Percentiles rank a stretch among this genome's conserved stretches.
These are phyloP conservation scores for Sugiyamaella xylanicola DNA, from an alignment of 1,139 yeast genomes.

Conservation along the genomic window DNA sequence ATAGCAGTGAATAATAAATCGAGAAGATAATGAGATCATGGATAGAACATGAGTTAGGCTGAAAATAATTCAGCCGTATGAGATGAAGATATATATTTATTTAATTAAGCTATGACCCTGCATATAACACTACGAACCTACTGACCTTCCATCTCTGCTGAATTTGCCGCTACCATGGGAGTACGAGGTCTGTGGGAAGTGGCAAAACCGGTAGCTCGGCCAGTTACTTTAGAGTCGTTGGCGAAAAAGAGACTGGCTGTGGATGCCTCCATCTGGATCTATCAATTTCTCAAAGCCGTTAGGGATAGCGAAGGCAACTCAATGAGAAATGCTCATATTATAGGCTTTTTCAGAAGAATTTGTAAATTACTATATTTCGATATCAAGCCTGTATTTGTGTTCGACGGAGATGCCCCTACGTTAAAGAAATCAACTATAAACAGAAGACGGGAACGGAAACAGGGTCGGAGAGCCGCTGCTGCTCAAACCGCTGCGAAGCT, in stretches of 20 bases:
- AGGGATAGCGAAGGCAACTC: conserved; percentile 84
- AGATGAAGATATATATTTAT: not conserved
- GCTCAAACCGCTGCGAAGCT: conserved; percentile 76
- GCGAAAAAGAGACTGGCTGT: conserved; percentile 79
- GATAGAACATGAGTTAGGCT: not conserved
- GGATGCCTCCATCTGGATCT: conserved; percentile 98
- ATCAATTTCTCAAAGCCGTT: conserved; percentile 93
- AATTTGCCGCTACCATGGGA: conserved; percentile 61
- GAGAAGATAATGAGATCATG: not conserved
- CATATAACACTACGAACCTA: no score
- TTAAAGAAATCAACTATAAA: conserved; percentile 76
- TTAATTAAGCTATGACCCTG: conserved; percentile 3
- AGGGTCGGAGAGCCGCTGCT: conserved; percentile 72
- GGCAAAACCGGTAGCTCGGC: conserved; percentile 85
- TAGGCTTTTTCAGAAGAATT: conserved; percentile 91
- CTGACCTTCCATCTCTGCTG: not conserved
- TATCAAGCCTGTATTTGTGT: conserved; percentile 88
- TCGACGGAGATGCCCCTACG: conserved; percentile 96
- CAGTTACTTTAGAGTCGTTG: conserved; percentile 84
- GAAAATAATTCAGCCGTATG: conserved; percentile 1
- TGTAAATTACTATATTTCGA: conserved; percentile 90
- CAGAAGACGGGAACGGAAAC: conserved; percentile 68
- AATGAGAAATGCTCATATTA: conserved; percentile 77
- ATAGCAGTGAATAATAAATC: not conserved
- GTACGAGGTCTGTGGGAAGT: conserved; percentile 95